These are phyloP conservation scores for Oenanthe sinensis DNA, from an alignment of 129 eudicot genomes.

Conservation along the genomic window DNA sequence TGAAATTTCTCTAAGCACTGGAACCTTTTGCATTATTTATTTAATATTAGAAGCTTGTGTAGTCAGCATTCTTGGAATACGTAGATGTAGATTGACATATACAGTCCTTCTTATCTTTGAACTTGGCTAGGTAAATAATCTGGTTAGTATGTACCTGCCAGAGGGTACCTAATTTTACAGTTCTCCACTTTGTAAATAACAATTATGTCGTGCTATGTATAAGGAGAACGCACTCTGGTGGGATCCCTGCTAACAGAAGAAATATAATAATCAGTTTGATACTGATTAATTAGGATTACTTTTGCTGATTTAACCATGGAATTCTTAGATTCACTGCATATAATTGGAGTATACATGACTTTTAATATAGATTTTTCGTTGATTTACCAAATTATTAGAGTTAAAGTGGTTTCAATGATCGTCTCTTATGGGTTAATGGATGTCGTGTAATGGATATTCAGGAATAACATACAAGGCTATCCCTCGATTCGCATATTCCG, in stretches of 20 bases:
- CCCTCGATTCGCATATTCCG: slow-evolving; percentile 97
- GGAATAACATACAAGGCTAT: slow-evolving; percentile 97
- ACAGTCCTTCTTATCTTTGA: neutral
- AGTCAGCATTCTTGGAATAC: neutral
- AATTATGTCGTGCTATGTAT: neutral
- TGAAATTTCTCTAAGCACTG: neutral
- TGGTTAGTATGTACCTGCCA: neutral
- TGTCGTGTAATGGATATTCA: slow-evolving; percentile 29
- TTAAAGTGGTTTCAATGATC: neutral
- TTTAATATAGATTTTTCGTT: neutral
- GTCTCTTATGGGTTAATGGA: slow-evolving; percentile 9
- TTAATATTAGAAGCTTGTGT: neutral
- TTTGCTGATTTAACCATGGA: neutral
- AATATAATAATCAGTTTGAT: neutral
- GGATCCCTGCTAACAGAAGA: neutral
- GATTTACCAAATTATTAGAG: neutral
- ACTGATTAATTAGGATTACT: neutral
- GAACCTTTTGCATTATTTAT: neutral
- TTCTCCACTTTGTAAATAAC: neutral
- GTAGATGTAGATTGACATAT: neutral
- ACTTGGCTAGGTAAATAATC: neutral
- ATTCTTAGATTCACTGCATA: neutral
- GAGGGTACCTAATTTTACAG: neutral
- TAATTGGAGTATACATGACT: neutral
- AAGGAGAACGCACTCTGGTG: neutral